These are phyloP conservation scores for Groenewaldozyma auringiensis DNA, from an alignment of 1,139 yeast species.

Conservation along the genomic window DNA sequence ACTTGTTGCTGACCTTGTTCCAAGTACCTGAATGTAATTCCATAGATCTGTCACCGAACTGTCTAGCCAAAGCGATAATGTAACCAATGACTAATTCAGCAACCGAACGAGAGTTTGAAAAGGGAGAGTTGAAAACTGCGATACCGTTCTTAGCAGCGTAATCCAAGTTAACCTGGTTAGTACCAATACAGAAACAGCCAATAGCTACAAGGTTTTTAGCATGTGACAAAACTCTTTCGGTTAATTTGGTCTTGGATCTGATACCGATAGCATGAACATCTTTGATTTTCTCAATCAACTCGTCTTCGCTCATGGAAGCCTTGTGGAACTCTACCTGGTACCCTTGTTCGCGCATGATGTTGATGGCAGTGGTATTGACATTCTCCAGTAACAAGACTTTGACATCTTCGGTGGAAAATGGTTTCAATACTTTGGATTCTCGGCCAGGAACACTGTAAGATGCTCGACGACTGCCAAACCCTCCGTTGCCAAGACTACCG, in stretches of 20 bases:
- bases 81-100: constrained; percentile 97
- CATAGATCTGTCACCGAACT: constrained; percentile 91
- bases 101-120: constrained; percentile 96
- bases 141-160: constrained; percentile 89
- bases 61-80: constrained; percentile 89
- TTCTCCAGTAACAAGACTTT: constrained; percentile 86
- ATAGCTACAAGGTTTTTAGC: constrained; percentile 85
- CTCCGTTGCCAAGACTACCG: constrained; percentile 12
- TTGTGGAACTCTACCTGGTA: constrained; percentile 95
- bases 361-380: constrained; percentile 85
- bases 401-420: constrained; percentile 86
- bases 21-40: constrained; percentile 96
- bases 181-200: constrained; percentile 99
- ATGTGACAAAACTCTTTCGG: constrained; percentile 66
- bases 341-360: constrained; percentile 79
- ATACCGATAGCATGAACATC: constrained; percentile 97
- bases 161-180: constrained; percentile 92
- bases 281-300: constrained; percentile 85
- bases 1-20: constrained; percentile 91
- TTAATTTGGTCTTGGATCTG: constrained; percentile 90
- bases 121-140: constrained; percentile 97
- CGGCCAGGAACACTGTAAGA: constrained; percentile 27
- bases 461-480: constrained; percentile 28
- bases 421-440: constrained; percentile 59
- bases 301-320: constrained; percentile 84